Evolutionary conservation across 2,329 filamentous ascomycete genomes (phyloP).

Genomic region (Neofusicoccum umdonicola): DNA sequence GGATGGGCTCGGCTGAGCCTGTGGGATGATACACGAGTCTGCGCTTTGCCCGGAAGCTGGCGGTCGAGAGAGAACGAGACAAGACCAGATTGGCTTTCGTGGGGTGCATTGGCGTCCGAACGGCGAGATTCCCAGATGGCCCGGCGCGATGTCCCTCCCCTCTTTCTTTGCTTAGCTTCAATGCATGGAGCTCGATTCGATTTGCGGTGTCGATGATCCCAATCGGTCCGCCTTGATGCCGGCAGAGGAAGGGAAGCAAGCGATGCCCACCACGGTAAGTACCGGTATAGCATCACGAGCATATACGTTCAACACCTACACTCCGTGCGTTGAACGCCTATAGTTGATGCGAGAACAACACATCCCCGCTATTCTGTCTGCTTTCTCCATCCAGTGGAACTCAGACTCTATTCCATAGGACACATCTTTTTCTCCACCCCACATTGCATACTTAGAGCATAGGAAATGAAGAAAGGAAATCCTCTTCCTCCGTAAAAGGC

Average conservation of each 20-base stretch:
- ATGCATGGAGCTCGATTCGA: neutral
- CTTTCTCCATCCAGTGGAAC: conserved; percentile 3
- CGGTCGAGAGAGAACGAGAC: neutral
- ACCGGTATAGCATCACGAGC: conserved; percentile 20
- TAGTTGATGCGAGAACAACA: conserved; percentile 23
- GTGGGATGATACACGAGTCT: neutral
- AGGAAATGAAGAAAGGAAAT: neutral
- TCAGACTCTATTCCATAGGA: conserved; percentile 20
- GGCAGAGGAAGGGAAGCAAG: neutral
- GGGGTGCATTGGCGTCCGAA: neutral
- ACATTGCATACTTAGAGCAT: neutral
- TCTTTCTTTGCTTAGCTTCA: neutral
- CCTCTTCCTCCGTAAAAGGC: too few species aligned
- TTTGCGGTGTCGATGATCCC: neutral
- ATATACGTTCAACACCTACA: conserved; percentile 21
- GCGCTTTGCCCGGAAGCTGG: neutral
- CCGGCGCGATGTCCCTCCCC: neutral
- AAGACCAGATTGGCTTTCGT: neutral
- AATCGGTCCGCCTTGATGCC: neutral
- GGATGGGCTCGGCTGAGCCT: neutral
- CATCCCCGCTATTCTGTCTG: conserved; percentile 20
- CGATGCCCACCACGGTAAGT: neutral
- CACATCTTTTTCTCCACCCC: neutral
- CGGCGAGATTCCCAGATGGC: neutral
- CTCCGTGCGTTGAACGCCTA: conserved; percentile 22